Base-by-base conservation (phyloP, 164 flowering plant species). In the Piper betle region DNA sequence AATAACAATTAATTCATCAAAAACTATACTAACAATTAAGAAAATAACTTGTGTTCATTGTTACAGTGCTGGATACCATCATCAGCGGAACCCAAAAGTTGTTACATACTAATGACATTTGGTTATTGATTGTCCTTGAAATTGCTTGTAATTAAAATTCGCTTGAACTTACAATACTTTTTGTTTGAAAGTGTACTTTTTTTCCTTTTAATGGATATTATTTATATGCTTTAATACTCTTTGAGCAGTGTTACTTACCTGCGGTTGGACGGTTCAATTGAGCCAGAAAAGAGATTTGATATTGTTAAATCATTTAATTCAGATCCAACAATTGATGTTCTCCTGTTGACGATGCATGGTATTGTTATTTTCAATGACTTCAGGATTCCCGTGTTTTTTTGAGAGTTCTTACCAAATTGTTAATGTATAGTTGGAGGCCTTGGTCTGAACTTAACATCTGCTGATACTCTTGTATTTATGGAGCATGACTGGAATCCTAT, bases 401-500 rank as follows among this genome's bases (percentile, higher is more conserved):
- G 53, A 19, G 50, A 13, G 59, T 10, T 41, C 68, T 68, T 46
- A 63, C 37, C 37, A 52, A 17, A 13, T n/a, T 53, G n/a, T 4
- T 18, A 64, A 4, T 63, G 55, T 78, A 65, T 80, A 91, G 98
- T 92, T 77, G 99, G 99, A 67, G 99, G 99, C 55, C 96, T 94
- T 67, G 99, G 99, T 63, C 74, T 94, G 78, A 94, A 94, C 73
- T 69, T 94, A 73, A 94, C 99, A 62, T 91, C 99, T 52, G 99
- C 99, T 41, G 99, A 94, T 70, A 94, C 97, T 25, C 88, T 94
- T 5, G 70, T 94, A 71, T 94, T 94, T 60, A 81, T 94, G 93
- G 99, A 94, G 85, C 97, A 94, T 71, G 99, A 91, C 71, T 94
- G 99, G 99, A 94, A 94, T 75, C 99, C 99, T 17, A 94, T 94